A percentile compares a stretch with the other conserved stretches of the same genome.
phyloP scores from a whole-genome alignment of 2,329 filamentous ascomycete genomes.

The Helicocarpus griseus region DNA sequence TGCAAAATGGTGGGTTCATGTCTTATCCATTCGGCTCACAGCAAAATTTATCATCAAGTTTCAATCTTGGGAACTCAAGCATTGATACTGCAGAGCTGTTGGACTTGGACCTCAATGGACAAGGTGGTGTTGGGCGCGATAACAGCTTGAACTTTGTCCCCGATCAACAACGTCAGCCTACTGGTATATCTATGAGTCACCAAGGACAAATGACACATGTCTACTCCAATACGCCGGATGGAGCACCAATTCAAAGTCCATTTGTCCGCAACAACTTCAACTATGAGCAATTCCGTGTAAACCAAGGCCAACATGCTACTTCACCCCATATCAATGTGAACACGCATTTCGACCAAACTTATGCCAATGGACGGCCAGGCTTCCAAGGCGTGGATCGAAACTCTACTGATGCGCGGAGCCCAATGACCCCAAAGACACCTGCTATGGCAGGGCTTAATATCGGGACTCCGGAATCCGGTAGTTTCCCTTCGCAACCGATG shows the following conservation, averaged over 20 bases:
- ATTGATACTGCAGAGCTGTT: conserved; percentile 85
- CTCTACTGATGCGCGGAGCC: conserved; percentile 63
- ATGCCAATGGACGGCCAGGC: conserved; percentile 51
- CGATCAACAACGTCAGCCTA: conserved; percentile 49
- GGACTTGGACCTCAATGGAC: conserved; percentile 45
- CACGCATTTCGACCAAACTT: conserved; percentile 45
- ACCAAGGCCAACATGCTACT: conserved; percentile 49
- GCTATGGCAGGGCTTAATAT: conserved; percentile 64
- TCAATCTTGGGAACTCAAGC: conserved; percentile 65
- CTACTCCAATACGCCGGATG: conserved; percentile 86
- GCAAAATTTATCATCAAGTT: conserved; percentile 59
- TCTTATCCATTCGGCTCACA: conserved; percentile 51
- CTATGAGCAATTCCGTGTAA: conserved; percentile 63
- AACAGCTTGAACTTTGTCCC: conserved; percentile 29
- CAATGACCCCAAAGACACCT: conserved; percentile 80
- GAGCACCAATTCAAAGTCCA: conserved; percentile 83
- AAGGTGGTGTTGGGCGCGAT: conserved; percentile 27
- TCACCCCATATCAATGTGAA: conserved; percentile 28
- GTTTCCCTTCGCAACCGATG: conserved; percentile 70
- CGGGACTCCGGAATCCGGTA: conserved; percentile 58
- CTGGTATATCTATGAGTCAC: conserved; percentile 51
- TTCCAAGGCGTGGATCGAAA: conserved; percentile 62
- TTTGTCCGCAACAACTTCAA: conserved; percentile 68
- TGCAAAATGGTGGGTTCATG: conserved; percentile 47
- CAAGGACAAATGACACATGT: conserved; percentile 59